These are phyloP conservation scores for Hypsizygus marmoreus DNA, from an alignment of 768 basidiomycete species.

Conservation along the genomic window DNA sequence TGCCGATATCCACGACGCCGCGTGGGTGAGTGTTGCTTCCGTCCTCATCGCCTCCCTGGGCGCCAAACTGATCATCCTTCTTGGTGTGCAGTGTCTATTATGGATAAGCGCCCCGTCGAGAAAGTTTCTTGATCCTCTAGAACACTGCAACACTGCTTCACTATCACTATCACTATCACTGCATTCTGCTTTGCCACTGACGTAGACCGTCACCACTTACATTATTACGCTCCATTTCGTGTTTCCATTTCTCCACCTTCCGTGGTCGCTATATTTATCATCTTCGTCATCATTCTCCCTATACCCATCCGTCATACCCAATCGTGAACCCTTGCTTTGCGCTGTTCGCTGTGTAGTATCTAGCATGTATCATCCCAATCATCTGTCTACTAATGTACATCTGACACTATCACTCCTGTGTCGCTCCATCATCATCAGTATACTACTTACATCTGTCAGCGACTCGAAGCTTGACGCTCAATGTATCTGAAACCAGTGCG, in stretches of 20 bases:
- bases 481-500: too few relatives aligned
- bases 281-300: conserved; percentile 10
- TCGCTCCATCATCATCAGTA: neutral
- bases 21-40: conserved; percentile 59
- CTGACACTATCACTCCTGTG: neutral
- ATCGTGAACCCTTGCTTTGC: conserved; percentile 13
- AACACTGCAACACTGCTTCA: conserved; percentile 3
- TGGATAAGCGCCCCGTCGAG: conserved; percentile 32
- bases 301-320: conserved; percentile 16
- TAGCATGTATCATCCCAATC: neutral
- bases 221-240: conserved; percentile 1
- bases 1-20: conserved; percentile 78
- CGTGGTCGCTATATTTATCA: conserved; percentile 13
- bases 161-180: neutral
- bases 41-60: conserved; percentile 8
- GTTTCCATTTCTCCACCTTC: conserved; percentile 5
- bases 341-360: conserved; percentile 17
- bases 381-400: neutral
- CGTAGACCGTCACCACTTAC: conserved; percentile 19
- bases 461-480: too few relatives aligned
- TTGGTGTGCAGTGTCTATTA: conserved; percentile 41
- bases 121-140: conserved; percentile 3
- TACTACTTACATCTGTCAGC: too few relatives aligned
- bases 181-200: conserved; percentile 10
- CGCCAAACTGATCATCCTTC: conserved; percentile 3